A percentile compares a stretch with the other conserved stretches of the same genome.
Evolutionary conservation across 2,329 filamentous ascomycete species (phyloP).

Genomic region (Nigrograna mackinnonii): DNA sequence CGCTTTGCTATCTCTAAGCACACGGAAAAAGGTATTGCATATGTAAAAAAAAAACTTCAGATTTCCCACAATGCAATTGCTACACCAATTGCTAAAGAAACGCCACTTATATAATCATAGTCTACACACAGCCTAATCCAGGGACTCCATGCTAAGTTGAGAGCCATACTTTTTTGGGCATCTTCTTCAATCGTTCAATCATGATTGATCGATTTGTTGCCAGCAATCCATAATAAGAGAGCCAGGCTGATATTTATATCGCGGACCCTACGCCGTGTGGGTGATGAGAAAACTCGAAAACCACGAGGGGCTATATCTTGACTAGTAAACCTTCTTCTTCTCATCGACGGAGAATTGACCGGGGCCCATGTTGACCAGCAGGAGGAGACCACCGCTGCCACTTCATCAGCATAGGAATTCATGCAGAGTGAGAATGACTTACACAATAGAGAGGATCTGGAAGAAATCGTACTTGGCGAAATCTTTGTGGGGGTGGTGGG

Average conservation of each 20-base stretch:
- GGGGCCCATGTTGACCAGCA: conserved; percentile 97
- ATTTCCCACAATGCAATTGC: conserved; percentile 2
- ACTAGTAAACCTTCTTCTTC: conserved; percentile 99
- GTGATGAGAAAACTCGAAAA: conserved; percentile 16
- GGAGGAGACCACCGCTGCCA: conserved; percentile 78
- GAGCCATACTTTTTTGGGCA: conserved; percentile 15
- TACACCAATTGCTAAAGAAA: conserved; percentile 14
- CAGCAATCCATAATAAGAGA: conserved; percentile 13
- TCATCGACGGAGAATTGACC: conserved; percentile 98
- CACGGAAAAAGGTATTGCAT: too few species aligned
- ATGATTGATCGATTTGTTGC: background rate
- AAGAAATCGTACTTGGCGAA: conserved; percentile 99
- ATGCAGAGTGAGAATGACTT: conserved; percentile 41
- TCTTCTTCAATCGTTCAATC: conserved; percentile 2
- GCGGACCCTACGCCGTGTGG: conserved; percentile 17
- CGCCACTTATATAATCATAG: conserved; percentile 24
- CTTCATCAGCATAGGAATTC: conserved; percentile 18
- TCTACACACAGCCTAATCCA: conserved; percentile 30
- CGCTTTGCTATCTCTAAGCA: too few species aligned
- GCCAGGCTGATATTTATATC: conserved; percentile 26
- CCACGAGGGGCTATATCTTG: background rate
- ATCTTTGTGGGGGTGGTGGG: conserved; percentile 98
- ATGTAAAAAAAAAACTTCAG: too few species aligned
- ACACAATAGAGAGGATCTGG: conserved; percentile 98
- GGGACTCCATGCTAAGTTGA: conserved; percentile 18